Evolutionary conservation across 768 basidiomycete species (phyloP).

Genomic region (Pleurotus pulmonarius): DNA sequence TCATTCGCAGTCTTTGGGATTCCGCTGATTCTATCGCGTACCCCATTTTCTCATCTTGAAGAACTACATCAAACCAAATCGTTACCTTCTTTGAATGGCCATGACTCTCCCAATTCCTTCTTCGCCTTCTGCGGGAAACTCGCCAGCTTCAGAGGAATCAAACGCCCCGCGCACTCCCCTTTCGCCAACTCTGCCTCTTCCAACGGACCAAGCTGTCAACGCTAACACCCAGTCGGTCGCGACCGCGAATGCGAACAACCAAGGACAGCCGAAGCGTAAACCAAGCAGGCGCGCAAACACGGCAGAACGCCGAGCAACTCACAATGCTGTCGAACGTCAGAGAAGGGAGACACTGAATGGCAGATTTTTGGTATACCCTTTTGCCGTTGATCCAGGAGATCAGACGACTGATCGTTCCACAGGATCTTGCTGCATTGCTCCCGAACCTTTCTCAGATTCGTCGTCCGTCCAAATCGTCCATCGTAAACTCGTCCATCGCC

Average conservation of each 20-base stretch:
- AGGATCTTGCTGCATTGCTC: conserved; percentile 90
- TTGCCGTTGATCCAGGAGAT: conserved; percentile 7
- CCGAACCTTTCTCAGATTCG: conserved; percentile 89
- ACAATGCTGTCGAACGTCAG: conserved; percentile 96
- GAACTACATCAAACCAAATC: neutral
- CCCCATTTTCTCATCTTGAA: neutral
- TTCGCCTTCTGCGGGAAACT: conserved; percentile 32
- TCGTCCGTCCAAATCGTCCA: conserved; percentile 93
- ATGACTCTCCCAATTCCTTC: conserved; percentile 35
- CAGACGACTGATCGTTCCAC: conserved; percentile 9
- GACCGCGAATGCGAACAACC: neutral
- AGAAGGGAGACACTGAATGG: conserved; percentile 91
- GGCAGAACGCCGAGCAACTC: conserved; percentile 91
- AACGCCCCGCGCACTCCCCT: conserved; percentile 47
- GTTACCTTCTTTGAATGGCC: conserved; percentile 24
- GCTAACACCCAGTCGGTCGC: conserved; percentile 8
- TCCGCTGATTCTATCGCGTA: conserved; percentile 15
- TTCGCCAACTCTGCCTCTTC: conserved; percentile 31
- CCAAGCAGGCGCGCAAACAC: conserved; percentile 89
- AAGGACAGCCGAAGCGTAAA: conserved; percentile 66
- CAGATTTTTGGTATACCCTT: conserved; percentile 71
- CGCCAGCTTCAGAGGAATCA: conserved; percentile 38
- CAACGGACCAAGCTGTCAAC: conserved; percentile 17
- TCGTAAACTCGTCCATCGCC: conserved; percentile 94
- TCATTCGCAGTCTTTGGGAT: conserved; percentile 5